Percentiles rank a stretch among this genome's conserved stretches.
Conservation (phyloP, 164 flowering plant genomes). For the Berberis thunbergii region DNA sequence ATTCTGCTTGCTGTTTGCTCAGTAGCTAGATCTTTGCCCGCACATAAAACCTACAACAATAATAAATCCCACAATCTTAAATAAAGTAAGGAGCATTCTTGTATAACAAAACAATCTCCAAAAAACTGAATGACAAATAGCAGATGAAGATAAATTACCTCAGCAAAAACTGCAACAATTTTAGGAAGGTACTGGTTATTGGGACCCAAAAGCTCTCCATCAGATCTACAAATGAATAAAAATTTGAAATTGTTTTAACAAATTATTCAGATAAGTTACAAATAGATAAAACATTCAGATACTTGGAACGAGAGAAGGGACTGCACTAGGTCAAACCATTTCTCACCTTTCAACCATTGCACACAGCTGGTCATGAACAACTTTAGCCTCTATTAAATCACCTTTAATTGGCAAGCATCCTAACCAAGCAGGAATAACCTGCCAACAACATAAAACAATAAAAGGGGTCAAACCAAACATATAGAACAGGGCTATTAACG, state of each 20-base stretch:
- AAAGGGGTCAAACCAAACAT: neutral
- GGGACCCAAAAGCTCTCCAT: slow-evolving; percentile 80
- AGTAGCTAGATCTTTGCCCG: slow-evolving; percentile 85
- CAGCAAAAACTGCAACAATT: slow-evolving; percentile 89
- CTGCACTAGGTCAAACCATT: neutral
- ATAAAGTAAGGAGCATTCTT: no score
- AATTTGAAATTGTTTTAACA: neutral
- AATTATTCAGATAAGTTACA: no score
- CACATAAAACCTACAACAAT: slow-evolving; percentile 54
- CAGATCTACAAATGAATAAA: slow-evolving; percentile 58
- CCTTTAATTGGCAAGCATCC: slow-evolving; percentile 83
- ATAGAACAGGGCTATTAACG: neutral
- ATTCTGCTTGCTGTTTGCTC: slow-evolving; percentile 82
- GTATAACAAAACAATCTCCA: neutral
- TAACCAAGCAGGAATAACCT: slow-evolving; percentile 93
- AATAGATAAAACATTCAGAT: no score
- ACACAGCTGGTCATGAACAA: slow-evolving; percentile 93
- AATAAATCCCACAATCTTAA: neutral
- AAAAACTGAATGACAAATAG: neutral
- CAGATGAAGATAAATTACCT: slow-evolving; percentile 34
- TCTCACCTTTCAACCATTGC: slow-evolving; percentile 88
- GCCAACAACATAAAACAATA: slow-evolving; percentile 7
- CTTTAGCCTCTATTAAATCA: slow-evolving; percentile 88
- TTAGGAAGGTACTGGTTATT: slow-evolving; percentile 85
- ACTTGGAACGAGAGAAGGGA: no score